Percentiles rank a stretch among this genome's conserved stretches.
Conservation (phyloP, 768 basidiomycete genomes). For the Russula brevipes region DNA sequence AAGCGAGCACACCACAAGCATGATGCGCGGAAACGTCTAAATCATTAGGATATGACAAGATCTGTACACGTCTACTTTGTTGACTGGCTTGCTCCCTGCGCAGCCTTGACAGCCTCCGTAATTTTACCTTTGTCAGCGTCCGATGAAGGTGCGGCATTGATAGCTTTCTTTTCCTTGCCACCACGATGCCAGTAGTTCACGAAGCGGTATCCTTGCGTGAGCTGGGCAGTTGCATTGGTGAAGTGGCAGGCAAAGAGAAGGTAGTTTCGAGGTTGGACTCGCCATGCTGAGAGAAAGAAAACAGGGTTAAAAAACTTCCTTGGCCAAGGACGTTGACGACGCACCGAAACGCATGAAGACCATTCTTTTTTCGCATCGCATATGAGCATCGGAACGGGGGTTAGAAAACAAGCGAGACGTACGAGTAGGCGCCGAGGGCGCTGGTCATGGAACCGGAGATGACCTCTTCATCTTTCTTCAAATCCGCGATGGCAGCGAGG, state of each 20-base stretch:
- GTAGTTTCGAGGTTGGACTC: constrained; percentile 93
- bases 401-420: constrained; percentile 36
- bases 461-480: constrained; percentile 90
- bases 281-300: constrained; percentile 62
- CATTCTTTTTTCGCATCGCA: constrained; percentile 33
- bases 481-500: constrained; percentile 85
- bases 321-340: constrained; percentile 1
- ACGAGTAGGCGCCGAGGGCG: constrained; percentile 90
- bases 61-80: constrained; percentile 16
- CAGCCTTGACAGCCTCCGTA: constrained; percentile 47
- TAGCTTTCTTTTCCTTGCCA: constrained; percentile 65
- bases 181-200: constrained; percentile 88
- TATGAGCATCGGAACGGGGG: constrained; percentile 5
- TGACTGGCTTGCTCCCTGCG: constrained; percentile 23
- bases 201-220: constrained; percentile 78
- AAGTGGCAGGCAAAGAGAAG: constrained; percentile 90
- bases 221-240: constrained; percentile 86
- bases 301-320: not conserved
- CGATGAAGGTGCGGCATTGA: constrained; percentile 15
- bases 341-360: constrained; percentile 96
- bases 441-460: constrained; percentile 98
- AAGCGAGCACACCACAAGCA: not conserved
- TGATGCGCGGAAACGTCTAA: constrained; percentile 9
- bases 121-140: constrained; percentile 37
- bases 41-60: constrained; percentile 18